These are phyloP conservation scores for Hanseniaspora gamundiae DNA, from an alignment of 1,139 yeast genomes.

Conservation along the genomic window DNA sequence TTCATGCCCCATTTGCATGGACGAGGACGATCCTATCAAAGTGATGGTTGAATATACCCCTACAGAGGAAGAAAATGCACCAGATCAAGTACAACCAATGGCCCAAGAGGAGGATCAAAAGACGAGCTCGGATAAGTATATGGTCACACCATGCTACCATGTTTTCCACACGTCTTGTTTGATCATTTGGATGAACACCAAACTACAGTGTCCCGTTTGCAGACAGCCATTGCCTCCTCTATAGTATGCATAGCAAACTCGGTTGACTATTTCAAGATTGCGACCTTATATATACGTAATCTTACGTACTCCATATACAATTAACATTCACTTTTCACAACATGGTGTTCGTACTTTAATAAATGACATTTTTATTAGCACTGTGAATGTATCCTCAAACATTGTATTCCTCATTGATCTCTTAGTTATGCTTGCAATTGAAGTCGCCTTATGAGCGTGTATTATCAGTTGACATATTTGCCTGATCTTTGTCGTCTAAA, in stretches of 20 bases:
- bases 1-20: conserved; percentile 8
- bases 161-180: conserved; percentile 80
- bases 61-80: conserved; percentile 21
- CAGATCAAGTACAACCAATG: conserved; percentile 10
- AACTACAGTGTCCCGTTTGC: conserved; percentile 89
- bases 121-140: conserved; percentile 29
- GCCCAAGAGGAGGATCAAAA: conserved; percentile 14
- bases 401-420: too few relatives aligned
- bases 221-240: conserved; percentile 75
- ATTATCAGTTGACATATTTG: too few relatives aligned
- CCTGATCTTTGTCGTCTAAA: too few relatives aligned
- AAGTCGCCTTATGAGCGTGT: too few relatives aligned
- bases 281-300: too few relatives aligned
- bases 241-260: conserved; percentile 18
- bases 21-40: conserved; percentile 24
- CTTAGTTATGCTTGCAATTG: too few relatives aligned
- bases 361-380: too few relatives aligned
- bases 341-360: too few relatives aligned
- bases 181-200: conserved; percentile 88
- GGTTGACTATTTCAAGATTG: too few relatives aligned
- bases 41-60: conserved; percentile 35
- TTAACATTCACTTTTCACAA: too few relatives aligned
- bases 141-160: conserved; percentile 91
- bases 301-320: too few relatives aligned
- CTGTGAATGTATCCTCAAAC: too few relatives aligned